Conservation (phyloP, 768 basidiomycete species). For the Collybia mongolica region DNA sequence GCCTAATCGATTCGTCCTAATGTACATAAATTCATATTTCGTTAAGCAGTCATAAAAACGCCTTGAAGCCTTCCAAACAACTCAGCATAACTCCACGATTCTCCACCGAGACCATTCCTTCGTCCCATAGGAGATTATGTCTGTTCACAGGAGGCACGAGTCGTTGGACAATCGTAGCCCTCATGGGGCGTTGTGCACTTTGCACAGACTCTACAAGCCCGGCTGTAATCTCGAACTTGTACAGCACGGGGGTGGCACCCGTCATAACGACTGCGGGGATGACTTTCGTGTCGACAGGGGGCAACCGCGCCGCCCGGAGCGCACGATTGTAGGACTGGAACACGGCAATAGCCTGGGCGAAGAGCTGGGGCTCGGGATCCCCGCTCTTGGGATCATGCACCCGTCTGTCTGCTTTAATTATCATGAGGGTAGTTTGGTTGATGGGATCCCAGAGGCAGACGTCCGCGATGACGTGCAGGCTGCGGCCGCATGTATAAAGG, state of each 20-base stretch:
- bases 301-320: constrained; percentile 13
- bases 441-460: constrained; percentile 11
- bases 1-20: too few relatives aligned
- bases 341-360: constrained; percentile 17
- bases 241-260: constrained; percentile 15
- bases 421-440: constrained; percentile 9
- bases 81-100: constrained; percentile 12
- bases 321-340: constrained; percentile 16
- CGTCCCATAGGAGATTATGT: not conserved
- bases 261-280: constrained; percentile 14
- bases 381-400: not conserved
- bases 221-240: constrained; percentile 14
- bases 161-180: constrained; percentile 8
- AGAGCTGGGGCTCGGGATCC: constrained; percentile 13
- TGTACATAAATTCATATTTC: too few relatives aligned
- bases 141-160: constrained; percentile 5
- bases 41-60: constrained; percentile 7
- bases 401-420: constrained; percentile 9
- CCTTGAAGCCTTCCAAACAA: constrained; percentile 17
- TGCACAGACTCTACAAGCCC: constrained; percentile 17
- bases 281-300: constrained; percentile 9
- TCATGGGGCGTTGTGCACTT: constrained; percentile 12
- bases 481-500: constrained; percentile 19
- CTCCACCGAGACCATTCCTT: constrained; percentile 11
- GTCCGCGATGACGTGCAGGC: constrained; percentile 15